Percentiles rank a stretch among this genome's conserved stretches.
Evolutionary conservation across 2,329 filamentous ascomycete species (phyloP).

Genomic region (Arthrobotrys musiformis): DNA sequence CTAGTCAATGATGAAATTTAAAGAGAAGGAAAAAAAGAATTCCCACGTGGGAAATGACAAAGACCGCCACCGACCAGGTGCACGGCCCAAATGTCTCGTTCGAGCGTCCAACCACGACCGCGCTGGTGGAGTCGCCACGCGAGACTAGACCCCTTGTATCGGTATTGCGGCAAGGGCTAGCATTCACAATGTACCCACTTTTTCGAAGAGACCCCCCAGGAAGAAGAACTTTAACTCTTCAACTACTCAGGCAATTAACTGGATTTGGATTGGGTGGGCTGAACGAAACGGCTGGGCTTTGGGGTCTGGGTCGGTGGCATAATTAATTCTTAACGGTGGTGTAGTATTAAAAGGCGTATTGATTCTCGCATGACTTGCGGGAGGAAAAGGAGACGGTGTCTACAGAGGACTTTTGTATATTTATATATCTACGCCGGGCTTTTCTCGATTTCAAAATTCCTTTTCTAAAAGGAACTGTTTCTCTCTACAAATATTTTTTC

Average conservation of each 20-base stretch:
- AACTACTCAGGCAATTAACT: conserved; percentile 7
- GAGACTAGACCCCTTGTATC: conserved; percentile 25
- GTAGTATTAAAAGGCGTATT: conserved; percentile 8
- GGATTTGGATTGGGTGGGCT: background rate
- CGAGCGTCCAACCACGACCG: conserved; percentile 10
- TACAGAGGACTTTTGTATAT: background rate
- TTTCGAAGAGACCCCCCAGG: background rate
- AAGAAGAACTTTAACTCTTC: background rate
- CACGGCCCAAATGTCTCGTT: conserved; percentile 20
- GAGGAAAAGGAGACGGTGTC: background rate
- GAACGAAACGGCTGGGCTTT: background rate
- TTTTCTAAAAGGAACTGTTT: background rate
- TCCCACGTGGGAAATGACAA: conserved; percentile 24
- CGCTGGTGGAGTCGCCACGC: conserved; percentile 12
- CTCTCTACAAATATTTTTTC: background rate
- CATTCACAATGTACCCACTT: conserved; percentile 8
- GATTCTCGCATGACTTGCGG: conserved; percentile 8
- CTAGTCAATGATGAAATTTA: conserved; percentile 2
- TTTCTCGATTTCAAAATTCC: too few species aligned
- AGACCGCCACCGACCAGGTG: conserved; percentile 5
- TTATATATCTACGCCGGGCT: background rate
- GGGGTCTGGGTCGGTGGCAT: background rate
- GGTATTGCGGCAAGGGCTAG: conserved; percentile 26
- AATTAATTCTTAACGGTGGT: too few species aligned
- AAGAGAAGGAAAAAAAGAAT: background rate